Conservation (phyloP, 2,329 filamentous ascomycete species). For the Venturiaceae sp. region DNA sequence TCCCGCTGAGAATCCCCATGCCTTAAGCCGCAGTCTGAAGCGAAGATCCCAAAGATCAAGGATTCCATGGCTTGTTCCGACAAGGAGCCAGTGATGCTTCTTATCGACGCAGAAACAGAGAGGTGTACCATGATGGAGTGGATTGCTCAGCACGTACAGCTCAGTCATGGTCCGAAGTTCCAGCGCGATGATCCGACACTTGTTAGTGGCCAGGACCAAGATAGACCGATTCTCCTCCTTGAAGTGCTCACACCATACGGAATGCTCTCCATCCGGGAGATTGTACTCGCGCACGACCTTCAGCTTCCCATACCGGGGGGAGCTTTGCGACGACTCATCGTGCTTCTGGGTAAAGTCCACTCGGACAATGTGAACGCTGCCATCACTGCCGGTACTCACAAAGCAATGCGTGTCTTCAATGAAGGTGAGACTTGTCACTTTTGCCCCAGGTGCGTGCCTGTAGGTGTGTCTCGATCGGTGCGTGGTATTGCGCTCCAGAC, state of each 20-base stretch:
- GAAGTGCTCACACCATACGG: slow-evolving; percentile 88
- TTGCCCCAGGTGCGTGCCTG: slow-evolving; percentile 59
- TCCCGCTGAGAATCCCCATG: slow-evolving; percentile 78
- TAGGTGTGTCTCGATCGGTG: slow-evolving; percentile 82
- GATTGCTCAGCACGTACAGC: slow-evolving; percentile 73
- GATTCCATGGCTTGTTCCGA: slow-evolving; percentile 89
- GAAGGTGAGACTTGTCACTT: slow-evolving; percentile 77
- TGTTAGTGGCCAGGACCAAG: slow-evolving; percentile 77
- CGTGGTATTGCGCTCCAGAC: slow-evolving; percentile 83
- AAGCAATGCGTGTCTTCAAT: slow-evolving; percentile 93
- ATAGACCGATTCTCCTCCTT: slow-evolving; percentile 69
- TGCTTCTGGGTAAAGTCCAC: slow-evolving; percentile 51
- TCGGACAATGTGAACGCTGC: slow-evolving; percentile 81
- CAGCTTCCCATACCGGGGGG: slow-evolving; percentile 65
- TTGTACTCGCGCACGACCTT: slow-evolving; percentile 70
- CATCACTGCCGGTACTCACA: slow-evolving; percentile 80
- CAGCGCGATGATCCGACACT: slow-evolving; percentile 71
- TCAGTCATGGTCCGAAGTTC: slow-evolving; percentile 81
- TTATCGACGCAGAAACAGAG: slow-evolving; percentile 86
- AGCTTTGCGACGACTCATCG: slow-evolving; percentile 31
- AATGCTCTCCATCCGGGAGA: slow-evolving; percentile 63
- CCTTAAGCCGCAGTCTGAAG: slow-evolving; percentile 81
- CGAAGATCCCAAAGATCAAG: slow-evolving; percentile 92
- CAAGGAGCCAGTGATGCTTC: slow-evolving; percentile 78
- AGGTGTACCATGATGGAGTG: slow-evolving; percentile 81